These are phyloP conservation scores for Silene coronaria DNA, from an alignment of 179 eudicot species.

Conservation along the genomic window DNA sequence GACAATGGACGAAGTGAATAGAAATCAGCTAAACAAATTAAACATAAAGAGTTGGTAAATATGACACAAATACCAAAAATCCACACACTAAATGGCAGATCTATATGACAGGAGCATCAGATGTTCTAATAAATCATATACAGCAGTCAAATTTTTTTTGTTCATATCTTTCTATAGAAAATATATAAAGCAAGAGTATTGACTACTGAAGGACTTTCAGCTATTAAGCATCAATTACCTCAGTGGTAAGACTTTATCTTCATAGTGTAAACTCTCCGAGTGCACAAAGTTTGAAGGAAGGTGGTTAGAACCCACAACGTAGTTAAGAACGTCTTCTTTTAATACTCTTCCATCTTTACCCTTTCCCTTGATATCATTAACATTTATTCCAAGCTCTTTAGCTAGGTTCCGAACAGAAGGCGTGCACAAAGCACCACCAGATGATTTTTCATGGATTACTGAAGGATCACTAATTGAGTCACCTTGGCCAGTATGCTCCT, in stretches of 20 bases:
- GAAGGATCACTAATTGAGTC: constrained; percentile 30
- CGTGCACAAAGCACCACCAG: constrained; percentile 51
- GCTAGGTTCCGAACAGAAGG: constrained; percentile 84
- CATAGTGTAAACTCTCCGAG: constrained; percentile 35
- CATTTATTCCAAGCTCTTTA: constrained; percentile 58
- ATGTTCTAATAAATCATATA: too few relatives aligned
- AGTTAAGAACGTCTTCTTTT: constrained; percentile 67
- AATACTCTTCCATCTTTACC: constrained; percentile 74
- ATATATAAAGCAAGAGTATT: background rate
- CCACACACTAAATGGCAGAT: too few relatives aligned
- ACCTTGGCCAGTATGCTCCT: constrained; percentile 21
- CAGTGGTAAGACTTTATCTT: constrained; percentile 51
- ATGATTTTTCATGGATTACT: constrained; percentile 23
- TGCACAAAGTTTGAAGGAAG: constrained; percentile 23
- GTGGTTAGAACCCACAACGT: constrained; percentile 40
- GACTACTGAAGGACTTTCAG: background rate
- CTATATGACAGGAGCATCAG: too few relatives aligned
- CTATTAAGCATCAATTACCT: constrained; percentile 43
- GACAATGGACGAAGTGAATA: too few relatives aligned
- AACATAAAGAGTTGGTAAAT: too few relatives aligned
- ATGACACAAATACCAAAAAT: too few relatives aligned
- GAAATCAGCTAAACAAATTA: too few relatives aligned
- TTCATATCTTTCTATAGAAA: too few relatives aligned
- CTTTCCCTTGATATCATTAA: constrained; percentile 58
- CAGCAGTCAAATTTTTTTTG: too few relatives aligned